Evolutionary conservation across 371 early-diverging fungal genomes (phyloP), one percentile per base, ranked within the genome.

Genomic region (Lichtheimia corymbifera): DNA sequence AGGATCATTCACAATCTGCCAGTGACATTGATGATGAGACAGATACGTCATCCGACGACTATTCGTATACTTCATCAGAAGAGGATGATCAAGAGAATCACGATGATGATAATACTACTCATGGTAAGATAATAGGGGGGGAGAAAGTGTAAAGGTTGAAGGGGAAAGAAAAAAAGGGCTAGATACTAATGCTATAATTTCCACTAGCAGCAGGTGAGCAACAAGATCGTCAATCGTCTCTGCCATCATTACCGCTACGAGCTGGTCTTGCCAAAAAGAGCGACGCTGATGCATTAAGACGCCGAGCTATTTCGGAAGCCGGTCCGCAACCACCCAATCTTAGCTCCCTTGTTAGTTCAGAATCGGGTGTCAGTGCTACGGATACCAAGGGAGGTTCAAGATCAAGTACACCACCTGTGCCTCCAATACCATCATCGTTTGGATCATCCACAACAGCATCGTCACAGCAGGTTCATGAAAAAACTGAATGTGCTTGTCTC

Each of bases 401-500:
- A n/a, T 42, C 53, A 47, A 47, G 5, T n/a, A 22, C 47, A 0
- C n/a, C 22, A 47, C 35, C 35, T 35, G 35, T 35, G 11, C 35
- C 35, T 4, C 35, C 35, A 35, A 11, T 35, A 2, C 35, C 35
- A 35, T 35, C 35, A 35, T 35, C 35, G 1, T 35, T 35, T 6
- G 35, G 35, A 9, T 35, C 35, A 35, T 35, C 35, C 35, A 45
- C 4, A 5, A 15, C 47, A 47, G n/a, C 47, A 47, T 47, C n/a
- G 4, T 22, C 49, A 53, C 41, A 40, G 0, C 76, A 73, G 17
- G 41, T 52, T n/a, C 52, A 67, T 3, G 70, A 71, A 42, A 64
- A 67, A 35, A 80, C 80, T 4, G 67, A 72, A 7, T 87, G 88
- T 55, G 73, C 65, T 41, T 87, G 88, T 56, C 63, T 64, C 28